Evolutionary conservation across 1,284 basidiomycete genomes (phyloP).

Genomic region (Trametes polyzona): DNA sequence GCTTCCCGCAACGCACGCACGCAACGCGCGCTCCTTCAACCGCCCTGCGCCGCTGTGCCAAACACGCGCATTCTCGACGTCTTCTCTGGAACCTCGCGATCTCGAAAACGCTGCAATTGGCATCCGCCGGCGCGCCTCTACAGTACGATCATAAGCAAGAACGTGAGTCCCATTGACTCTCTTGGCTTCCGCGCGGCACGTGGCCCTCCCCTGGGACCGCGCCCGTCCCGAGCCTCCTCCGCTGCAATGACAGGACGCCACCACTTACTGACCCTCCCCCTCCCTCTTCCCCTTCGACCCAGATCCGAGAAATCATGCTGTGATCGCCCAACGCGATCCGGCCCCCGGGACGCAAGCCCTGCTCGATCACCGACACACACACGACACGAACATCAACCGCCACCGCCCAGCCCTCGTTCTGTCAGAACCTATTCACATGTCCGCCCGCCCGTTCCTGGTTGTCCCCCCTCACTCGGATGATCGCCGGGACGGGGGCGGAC

Average conservation of each 20-base stretch:
- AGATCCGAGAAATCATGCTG: slow-evolving; percentile 62
- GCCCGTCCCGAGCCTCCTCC: slow-evolving; percentile 2
- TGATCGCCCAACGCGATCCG: slow-evolving; percentile 28
- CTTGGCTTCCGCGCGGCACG: slow-evolving; percentile 12
- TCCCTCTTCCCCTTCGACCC: background rate
- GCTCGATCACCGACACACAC: background rate
- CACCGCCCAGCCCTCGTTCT: background rate
- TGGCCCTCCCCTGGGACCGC: background rate
- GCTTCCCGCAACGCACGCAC: background rate
- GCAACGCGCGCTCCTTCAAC: slow-evolving; percentile 6
- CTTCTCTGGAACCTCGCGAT: background rate
- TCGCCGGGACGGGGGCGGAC: background rate
- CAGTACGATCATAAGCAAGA: slow-evolving; percentile 70
- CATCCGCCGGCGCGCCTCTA: slow-evolving; percentile 5
- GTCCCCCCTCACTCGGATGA: background rate
- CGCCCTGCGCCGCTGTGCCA: background rate
- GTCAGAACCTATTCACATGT: background rate
- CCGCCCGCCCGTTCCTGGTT: background rate
- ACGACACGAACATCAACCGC: background rate
- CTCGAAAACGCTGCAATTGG: background rate
- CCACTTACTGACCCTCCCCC: background rate
- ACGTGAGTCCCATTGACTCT: slow-evolving; percentile 50
- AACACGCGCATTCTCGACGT: background rate
- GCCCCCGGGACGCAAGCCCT: background rate
- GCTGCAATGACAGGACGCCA: background rate